Base-by-base conservation (phyloP, 345 rosid species). In the Theobroma cacao region DNA sequence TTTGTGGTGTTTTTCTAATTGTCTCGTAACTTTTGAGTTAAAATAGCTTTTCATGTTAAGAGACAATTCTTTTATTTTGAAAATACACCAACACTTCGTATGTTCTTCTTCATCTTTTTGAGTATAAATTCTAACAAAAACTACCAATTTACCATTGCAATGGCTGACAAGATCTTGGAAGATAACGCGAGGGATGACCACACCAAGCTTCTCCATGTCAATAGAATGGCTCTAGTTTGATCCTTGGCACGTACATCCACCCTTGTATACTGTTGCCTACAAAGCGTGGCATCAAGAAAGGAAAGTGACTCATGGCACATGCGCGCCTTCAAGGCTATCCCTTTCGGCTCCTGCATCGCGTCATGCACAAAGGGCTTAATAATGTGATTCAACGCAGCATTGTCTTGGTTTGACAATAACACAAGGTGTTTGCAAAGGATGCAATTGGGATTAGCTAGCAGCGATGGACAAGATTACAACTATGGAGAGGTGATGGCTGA, bases 91-190 rank as follows among this genome's bases (percentile, higher is more conserved):
- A n/a, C n/a, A n/a, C n/a, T n/a, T n/a, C n/a, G n/a, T n/a, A n/a
- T n/a, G n/a, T n/a, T n/a, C n/a, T n/a, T n/a, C n/a, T n/a, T n/a
- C n/a, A n/a, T n/a, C n/a, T n/a, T n/a, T n/a, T n/a, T n/a, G n/a
- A n/a, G n/a, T n/a, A n/a, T n/a, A n/a, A n/a, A n/a, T n/a, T n/a
- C n/a, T n/a, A n/a, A n/a, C n/a, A n/a, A n/a, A 63, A 94, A 92
- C 80, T 94, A 91, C 88, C 97, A 89, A 56, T 91, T 89, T 63
- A 83, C 91, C 70, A 80, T 90, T 92, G 82, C 89, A 66, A 88
- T 92, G 98, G 95, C 93, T 0, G 95, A 91, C 77, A 89, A 87
- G 80, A 90, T 91, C 76, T 84, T 94, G 93, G 94, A 91, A 55
- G 98, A 89, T 3, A 92, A 94, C 61, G 86, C 88, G 60, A 72